Evolutionary conservation across 352 stramenopile genomes (phyloP), one percentile per base, ranked within the genome.

Genomic region (Globisporangium takayamanum): DNA sequence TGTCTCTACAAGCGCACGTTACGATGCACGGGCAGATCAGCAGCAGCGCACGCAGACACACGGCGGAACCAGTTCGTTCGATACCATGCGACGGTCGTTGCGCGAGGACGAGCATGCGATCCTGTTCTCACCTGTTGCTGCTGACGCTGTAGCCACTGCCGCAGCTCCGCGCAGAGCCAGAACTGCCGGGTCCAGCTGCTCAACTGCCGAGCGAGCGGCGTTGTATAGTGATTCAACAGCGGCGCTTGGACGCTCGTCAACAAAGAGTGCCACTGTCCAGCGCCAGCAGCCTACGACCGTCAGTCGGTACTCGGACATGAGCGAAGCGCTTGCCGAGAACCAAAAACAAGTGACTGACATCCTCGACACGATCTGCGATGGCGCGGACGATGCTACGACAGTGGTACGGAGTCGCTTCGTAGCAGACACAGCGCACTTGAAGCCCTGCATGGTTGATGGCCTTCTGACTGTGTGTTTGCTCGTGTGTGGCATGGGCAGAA

Each of bases 321-420:
- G 75, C 33, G 75, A 84, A 18, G 69, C 68, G 26, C 62, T 81
- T 37, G 54, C 59, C 0, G 73, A 80, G 50, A 80, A 77, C 53
- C 78, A 88, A n/a, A 74, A 69, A 56, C 73, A 86, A 63, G 73
- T 86, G 53, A 54, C 66, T 2, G 63, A 83, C 12, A 75, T 88
- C 26, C 55, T 86, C 22, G 69, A 79, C 12, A 55, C 58, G 42
- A 84, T 88, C 52, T 57, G 59, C 10, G 50, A 64, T 8, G 62
- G 64, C 45, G 69, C 69, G 33, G 65, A 69, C 0, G 75, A 88
- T 53, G 66, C 73, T 16, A 71, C 73, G 18, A 51, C 52, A 56
- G 77, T 84, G 74, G 77, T 84, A 36, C 30, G n/a, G 44, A 59
- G 76, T 69, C 7, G 5, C n/a, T 33, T 7, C n/a, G n/a, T n/a